phyloP scores from a whole-genome alignment of 108 stramenopile genomes.

The Chaetoceros tenuissimus region DNA sequence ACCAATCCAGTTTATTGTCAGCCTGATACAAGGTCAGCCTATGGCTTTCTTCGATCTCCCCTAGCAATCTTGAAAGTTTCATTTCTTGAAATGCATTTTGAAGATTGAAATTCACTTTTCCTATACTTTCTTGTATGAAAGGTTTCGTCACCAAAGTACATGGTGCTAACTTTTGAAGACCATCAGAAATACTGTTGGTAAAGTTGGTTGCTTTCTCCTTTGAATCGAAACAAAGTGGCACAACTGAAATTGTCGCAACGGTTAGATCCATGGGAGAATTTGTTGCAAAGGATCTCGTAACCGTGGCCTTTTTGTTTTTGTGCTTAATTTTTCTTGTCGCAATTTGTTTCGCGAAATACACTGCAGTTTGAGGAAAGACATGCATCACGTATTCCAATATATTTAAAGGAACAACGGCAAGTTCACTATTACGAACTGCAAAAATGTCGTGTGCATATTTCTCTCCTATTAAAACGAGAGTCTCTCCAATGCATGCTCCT shows the following conservation, averaged over 20 bases:
- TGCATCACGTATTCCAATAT: constrained; percentile 24
- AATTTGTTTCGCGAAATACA: constrained; percentile 33
- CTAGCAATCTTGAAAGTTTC: constrained; percentile 33
- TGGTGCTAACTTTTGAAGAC: constrained; percentile 31
- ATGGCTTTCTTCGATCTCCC: constrained; percentile 44
- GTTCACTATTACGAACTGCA: constrained; percentile 36
- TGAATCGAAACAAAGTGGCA: constrained; percentile 24
- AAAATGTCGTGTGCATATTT: constrained; percentile 27
- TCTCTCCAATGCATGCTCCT: constrained; percentile 34
- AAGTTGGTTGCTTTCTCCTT: constrained; percentile 22
- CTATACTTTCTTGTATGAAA: constrained; percentile 15
- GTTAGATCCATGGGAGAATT: constrained; percentile 29
- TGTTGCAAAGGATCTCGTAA: not conserved
- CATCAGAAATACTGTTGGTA: constrained; percentile 14
- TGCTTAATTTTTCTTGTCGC: constrained; percentile 9
- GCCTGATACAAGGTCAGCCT: constrained; percentile 39
- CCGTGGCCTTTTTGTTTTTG: not conserved
- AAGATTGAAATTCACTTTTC: constrained; percentile 16
- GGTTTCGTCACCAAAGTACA: constrained; percentile 31
- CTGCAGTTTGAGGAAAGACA: constrained; percentile 24
- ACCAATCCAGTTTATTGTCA: constrained; percentile 37
- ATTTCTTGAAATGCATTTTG: constrained; percentile 24
- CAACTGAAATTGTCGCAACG: constrained; percentile 44
- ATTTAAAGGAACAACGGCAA: constrained; percentile 33
- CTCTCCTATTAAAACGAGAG: constrained; percentile 19